These are phyloP conservation scores for Gastrolobium villosum DNA, from an alignment of 306 rosid species.

Conservation along the genomic window DNA sequence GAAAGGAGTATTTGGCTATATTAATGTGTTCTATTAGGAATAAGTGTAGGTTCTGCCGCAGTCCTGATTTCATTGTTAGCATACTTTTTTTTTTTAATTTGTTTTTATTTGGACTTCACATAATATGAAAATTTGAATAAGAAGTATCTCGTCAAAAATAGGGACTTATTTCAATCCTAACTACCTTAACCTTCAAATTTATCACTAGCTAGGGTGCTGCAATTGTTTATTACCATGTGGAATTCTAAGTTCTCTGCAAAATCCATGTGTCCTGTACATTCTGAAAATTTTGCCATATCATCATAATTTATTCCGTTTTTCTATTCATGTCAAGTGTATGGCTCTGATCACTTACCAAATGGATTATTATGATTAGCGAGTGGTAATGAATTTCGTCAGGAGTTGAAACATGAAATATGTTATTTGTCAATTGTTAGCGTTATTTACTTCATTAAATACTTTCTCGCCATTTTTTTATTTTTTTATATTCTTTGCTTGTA, in stretches of 20 bases:
- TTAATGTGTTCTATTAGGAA: conserved; percentile 1
- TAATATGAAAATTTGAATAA: neutral
- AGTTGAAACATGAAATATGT: neutral
- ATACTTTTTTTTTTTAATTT: too few relatives aligned
- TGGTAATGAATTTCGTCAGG: neutral
- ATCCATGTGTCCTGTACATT: neutral
- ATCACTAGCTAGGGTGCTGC: neutral
- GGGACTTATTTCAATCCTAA: neutral
- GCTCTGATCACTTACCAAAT: neutral
- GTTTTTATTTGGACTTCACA: neutral
- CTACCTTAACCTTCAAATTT: neutral
- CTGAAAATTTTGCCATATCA: neutral
- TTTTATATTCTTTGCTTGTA: neutral
- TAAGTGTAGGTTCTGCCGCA: neutral
- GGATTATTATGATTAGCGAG: neutral
- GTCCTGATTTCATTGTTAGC: neutral
- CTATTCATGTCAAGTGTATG: neutral
- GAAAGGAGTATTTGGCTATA: neutral
- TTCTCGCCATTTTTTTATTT: too few relatives aligned
- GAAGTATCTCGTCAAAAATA: neutral
- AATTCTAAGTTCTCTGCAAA: neutral
- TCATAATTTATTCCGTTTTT: neutral
- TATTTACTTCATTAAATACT: neutral
- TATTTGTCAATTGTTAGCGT: neutral
- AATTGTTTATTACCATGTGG: neutral